Percentiles rank a stretch among this genome's conserved stretches.
phyloP scores from a whole-genome alignment of 2,329 filamentous ascomycete genomes.

The Xylariales sp. region DNA sequence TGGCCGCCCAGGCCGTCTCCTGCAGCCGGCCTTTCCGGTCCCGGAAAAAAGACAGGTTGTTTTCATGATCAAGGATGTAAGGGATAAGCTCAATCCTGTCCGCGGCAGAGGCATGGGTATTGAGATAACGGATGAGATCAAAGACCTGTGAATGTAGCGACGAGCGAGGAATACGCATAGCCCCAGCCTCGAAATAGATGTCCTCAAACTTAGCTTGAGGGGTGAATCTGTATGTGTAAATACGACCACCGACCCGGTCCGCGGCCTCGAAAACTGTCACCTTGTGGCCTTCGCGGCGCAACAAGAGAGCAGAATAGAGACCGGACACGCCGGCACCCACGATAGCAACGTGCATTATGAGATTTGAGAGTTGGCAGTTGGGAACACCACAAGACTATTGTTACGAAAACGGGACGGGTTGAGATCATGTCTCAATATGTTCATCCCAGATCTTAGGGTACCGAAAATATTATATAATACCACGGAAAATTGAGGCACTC shows the following conservation, averaged over 20 bases:
- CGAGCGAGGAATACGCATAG: constrained; percentile 34
- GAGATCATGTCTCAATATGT: too few relatives aligned
- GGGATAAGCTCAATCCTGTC: constrained; percentile 30
- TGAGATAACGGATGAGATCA: constrained; percentile 30
- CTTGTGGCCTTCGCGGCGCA: constrained; percentile 33
- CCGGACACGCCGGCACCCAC: constrained; percentile 35
- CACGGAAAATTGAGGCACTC: too few relatives aligned
- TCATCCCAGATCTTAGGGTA: too few relatives aligned
- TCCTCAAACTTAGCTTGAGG: too few relatives aligned
- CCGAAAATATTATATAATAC: too few relatives aligned
- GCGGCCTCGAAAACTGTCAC: constrained; percentile 32
- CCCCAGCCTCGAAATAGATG: constrained; percentile 32
- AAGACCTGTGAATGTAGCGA: constrained; percentile 30
- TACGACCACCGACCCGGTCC: constrained; percentile 29
- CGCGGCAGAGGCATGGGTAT: constrained; percentile 18
- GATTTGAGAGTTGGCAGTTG: neutral
- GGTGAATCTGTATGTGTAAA: constrained; percentile 30
- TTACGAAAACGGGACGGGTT: too few relatives aligned
- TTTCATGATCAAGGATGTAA: constrained; percentile 30
- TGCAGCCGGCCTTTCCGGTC: too few relatives aligned
- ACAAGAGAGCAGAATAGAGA: constrained; percentile 27
- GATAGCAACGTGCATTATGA: constrained; percentile 35
- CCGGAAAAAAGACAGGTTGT: constrained; percentile 16
- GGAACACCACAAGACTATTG: too few relatives aligned
- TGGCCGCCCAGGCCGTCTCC: too few relatives aligned